Percentiles rank a stretch among this genome's conserved stretches.
phyloP scores from a whole-genome alignment of 2,329 filamentous ascomycete genomes.

The Stagonosporopsis tanaceti region DNA sequence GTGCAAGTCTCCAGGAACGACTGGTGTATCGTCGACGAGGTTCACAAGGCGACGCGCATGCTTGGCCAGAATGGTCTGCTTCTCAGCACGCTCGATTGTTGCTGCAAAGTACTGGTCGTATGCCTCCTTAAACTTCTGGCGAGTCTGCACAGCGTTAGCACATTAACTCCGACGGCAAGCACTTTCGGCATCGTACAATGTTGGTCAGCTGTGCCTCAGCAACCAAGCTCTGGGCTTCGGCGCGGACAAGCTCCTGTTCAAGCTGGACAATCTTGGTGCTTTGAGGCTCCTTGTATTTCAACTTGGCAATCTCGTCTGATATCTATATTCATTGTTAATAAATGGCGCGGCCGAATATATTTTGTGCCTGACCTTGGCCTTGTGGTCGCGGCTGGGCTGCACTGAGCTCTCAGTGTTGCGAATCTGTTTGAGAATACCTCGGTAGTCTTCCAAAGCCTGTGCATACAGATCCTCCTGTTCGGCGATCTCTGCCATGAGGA shows the following conservation, averaged over 20 bases:
- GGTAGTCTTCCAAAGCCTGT: conserved; percentile 84
- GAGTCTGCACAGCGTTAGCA: conserved; percentile 68
- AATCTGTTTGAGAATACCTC: conserved; percentile 85
- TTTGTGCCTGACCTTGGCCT: conserved; percentile 66
- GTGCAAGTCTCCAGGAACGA: conserved; percentile 83
- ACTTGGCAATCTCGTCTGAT: conserved; percentile 86
- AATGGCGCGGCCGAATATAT: not conserved
- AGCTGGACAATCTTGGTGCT: conserved; percentile 81
- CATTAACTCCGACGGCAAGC: not conserved
- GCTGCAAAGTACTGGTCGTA: conserved; percentile 88
- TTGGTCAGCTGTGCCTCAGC: conserved; percentile 97
- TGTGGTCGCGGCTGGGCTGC: conserved; percentile 87
- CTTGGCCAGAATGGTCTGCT: conserved; percentile 92
- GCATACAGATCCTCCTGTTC: conserved; percentile 93
- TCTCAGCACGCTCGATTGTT: conserved; percentile 94
- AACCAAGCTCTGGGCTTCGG: conserved; percentile 94
- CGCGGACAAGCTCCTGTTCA: conserved; percentile 95
- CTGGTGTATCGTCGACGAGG: conserved; percentile 86
- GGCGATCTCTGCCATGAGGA: conserved; percentile 88
- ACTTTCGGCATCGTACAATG: conserved; percentile 62
- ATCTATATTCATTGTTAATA: conserved; percentile 58
- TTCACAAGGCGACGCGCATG: conserved; percentile 86
- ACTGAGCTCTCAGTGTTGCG: conserved; percentile 95
- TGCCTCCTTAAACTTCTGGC: conserved; percentile 94
- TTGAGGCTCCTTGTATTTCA: conserved; percentile 91